Evolutionary conservation across 2,329 filamentous ascomycete genomes (phyloP).

Genomic region (Aspergillus terreus): DNA sequence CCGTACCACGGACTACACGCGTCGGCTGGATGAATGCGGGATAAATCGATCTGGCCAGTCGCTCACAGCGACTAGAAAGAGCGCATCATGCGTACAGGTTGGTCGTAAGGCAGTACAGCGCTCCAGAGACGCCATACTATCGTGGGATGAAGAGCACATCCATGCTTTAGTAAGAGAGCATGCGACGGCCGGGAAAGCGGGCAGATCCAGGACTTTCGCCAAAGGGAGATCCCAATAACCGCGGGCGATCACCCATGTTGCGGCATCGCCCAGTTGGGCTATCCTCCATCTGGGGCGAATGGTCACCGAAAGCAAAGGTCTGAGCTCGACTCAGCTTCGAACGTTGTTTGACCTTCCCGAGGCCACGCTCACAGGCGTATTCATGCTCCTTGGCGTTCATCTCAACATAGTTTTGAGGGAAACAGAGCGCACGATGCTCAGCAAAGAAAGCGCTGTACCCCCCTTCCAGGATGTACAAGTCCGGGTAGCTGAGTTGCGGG

Average conservation of each 20-base stretch:
- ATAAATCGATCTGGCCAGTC: too few relatives aligned
- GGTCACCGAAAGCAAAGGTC: slow-evolving; percentile 91
- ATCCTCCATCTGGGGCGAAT: slow-evolving; percentile 57
- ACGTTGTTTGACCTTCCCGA: slow-evolving; percentile 87
- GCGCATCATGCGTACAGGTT: too few relatives aligned
- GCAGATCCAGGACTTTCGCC: slow-evolving; percentile 30
- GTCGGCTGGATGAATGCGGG: too few relatives aligned
- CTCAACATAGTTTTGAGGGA: slow-evolving; percentile 91
- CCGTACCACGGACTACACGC: too few relatives aligned
- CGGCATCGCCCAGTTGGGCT: slow-evolving; percentile 55
- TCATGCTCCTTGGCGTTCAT: slow-evolving; percentile 93
- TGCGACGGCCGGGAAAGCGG: slow-evolving; percentile 39
- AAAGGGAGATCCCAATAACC: slow-evolving; percentile 34
- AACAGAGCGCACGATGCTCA: slow-evolving; percentile 75
- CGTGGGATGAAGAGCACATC: slow-evolving; percentile 11
- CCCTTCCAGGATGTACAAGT: slow-evolving; percentile 94
- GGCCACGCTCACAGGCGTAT: slow-evolving; percentile 87
- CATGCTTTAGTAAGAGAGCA: slow-evolving; percentile 38
- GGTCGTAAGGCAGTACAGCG: neutral
- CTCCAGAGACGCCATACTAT: slow-evolving; percentile 15
- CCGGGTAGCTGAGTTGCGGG: slow-evolving; percentile 86
- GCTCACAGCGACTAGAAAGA: too few relatives aligned
- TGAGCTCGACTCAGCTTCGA: slow-evolving; percentile 82
- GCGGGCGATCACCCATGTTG: slow-evolving; percentile 28
- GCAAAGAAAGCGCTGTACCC: slow-evolving; percentile 93